Conservation (phyloP, 768 basidiomycete genomes). For the Chlorophyllum brunneum region DNA sequence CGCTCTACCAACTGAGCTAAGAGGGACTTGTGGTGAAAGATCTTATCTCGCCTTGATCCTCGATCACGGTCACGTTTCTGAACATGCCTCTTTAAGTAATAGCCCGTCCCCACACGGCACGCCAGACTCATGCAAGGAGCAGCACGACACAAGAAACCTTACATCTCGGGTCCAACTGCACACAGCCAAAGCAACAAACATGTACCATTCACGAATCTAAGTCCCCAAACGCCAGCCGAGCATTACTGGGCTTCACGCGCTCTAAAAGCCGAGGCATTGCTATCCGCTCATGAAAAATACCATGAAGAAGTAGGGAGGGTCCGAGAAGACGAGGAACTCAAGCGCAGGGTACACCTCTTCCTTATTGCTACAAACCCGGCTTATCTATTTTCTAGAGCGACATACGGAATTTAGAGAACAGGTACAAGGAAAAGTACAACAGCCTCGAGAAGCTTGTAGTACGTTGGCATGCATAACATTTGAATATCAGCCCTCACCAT, state of each 20-base stretch:
- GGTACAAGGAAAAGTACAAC: slow-evolving; percentile 44
- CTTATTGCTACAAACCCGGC: not conserved
- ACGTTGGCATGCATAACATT: not conserved
- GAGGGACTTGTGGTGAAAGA: slow-evolving; percentile 17
- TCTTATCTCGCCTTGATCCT: not conserved
- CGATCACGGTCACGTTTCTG: too few relatives aligned
- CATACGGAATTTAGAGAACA: slow-evolving; percentile 29
- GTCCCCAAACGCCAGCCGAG: slow-evolving; percentile 31
- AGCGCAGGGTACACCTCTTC: slow-evolving; percentile 38
- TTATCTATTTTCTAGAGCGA: slow-evolving; percentile 35
- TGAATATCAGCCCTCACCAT: not conserved
- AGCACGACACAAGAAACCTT: not conserved
- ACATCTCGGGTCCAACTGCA: not conserved
- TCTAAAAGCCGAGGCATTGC: slow-evolving; percentile 57
- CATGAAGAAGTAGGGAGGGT: slow-evolving; percentile 44
- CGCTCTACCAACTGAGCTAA: slow-evolving; percentile 59
- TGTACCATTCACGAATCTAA: slow-evolving; percentile 10
- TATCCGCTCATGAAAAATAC: slow-evolving; percentile 46
- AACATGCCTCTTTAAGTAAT: not conserved
- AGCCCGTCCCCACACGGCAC: not conserved
- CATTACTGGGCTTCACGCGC: slow-evolving; percentile 72
- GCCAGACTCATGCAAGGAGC: not conserved
- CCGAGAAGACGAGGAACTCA: slow-evolving; percentile 37
- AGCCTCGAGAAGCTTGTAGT: slow-evolving; percentile 54
- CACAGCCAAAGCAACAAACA: not conserved